phyloP scores from a whole-genome alignment of 2,329 filamentous ascomycete genomes.

The Sporothrix phasma region DNA sequence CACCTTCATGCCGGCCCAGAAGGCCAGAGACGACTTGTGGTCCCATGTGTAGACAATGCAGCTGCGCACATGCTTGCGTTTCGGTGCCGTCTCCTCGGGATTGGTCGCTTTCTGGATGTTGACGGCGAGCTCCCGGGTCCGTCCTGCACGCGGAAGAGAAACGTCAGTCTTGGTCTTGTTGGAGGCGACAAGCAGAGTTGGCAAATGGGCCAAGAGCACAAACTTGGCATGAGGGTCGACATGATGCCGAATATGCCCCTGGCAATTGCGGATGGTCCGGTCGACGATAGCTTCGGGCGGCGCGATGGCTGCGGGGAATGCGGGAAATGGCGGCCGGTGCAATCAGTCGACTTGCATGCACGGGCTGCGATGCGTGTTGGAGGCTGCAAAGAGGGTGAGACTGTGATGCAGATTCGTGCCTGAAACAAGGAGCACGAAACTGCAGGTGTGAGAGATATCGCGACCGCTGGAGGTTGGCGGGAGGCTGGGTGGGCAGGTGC shows the following conservation, averaged over 20 bases:
- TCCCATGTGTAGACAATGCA: conserved; percentile 99
- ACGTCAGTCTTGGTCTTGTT: not conserved
- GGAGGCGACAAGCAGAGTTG: not conserved
- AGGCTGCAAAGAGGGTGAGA: no score
- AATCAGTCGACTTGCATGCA: not conserved
- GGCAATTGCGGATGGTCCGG: conserved; percentile 7
- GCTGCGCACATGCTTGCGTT: conserved; percentile 89
- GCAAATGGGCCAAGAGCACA: not conserved
- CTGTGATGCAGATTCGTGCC: not conserved
- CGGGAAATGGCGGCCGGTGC: not conserved
- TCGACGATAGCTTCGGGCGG: conserved; percentile 8
- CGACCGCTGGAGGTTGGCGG: not conserved
- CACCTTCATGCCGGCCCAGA: conserved; percentile 99
- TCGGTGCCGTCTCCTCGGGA: conserved; percentile 57
- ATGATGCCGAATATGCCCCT: conserved; percentile 15
- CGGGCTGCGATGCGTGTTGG: not conserved
- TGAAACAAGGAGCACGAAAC: not conserved
- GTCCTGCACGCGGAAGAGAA: conserved; percentile 37
- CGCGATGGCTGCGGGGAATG: not conserved
- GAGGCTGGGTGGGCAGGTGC: conserved; percentile 6
- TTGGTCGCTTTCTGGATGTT: conserved; percentile 63
- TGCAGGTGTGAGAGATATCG: not conserved
- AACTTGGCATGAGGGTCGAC: conserved; percentile 19
- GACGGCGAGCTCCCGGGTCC: conserved; percentile 57
- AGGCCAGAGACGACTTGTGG: conserved; percentile 87